Conservation (phyloP, 2,329 filamentous ascomycete genomes). For the Cryphonectria radicalis region DNA sequence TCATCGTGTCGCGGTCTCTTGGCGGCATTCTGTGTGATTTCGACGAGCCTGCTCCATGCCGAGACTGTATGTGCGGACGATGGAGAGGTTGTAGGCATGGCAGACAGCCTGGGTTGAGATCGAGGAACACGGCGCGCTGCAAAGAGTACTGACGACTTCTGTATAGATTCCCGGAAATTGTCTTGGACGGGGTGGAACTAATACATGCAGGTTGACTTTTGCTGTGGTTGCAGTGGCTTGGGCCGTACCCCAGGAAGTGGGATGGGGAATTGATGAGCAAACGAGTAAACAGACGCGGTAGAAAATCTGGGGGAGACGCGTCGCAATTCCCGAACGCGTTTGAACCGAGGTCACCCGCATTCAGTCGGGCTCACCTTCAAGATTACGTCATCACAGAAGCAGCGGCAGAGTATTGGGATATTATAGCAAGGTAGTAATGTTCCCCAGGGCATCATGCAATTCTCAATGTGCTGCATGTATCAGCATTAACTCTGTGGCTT, state of each 20-base stretch:
- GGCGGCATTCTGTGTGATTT: slow-evolving; percentile 23
- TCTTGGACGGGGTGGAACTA: background rate
- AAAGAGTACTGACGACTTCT: background rate
- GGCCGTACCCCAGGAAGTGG: background rate
- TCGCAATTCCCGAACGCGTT: slow-evolving; percentile 22
- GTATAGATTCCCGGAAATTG: background rate
- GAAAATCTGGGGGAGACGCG: slow-evolving; percentile 23
- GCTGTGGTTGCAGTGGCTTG: background rate
- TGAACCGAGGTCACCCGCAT: background rate
- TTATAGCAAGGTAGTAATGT: background rate
- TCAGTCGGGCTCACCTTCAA: slow-evolving; percentile 7
- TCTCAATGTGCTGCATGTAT: background rate
- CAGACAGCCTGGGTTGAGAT: background rate
- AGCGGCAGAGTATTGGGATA: background rate
- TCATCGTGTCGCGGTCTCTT: slow-evolving; percentile 11
- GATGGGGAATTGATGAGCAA: background rate
- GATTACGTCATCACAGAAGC: slow-evolving; percentile 3
- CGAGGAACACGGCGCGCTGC: background rate
- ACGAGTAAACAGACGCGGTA: background rate
- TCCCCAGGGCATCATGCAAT: background rate
- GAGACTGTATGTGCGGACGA: slow-evolving; percentile 1
- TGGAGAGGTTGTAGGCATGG: slow-evolving; percentile 3
- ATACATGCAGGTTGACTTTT: background rate
- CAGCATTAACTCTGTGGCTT: background rate
- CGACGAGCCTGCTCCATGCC: slow-evolving; percentile 28